Evolutionary conservation across 2,329 filamentous ascomycete species (phyloP).

Genomic region (Cladosporium sp.): DNA sequence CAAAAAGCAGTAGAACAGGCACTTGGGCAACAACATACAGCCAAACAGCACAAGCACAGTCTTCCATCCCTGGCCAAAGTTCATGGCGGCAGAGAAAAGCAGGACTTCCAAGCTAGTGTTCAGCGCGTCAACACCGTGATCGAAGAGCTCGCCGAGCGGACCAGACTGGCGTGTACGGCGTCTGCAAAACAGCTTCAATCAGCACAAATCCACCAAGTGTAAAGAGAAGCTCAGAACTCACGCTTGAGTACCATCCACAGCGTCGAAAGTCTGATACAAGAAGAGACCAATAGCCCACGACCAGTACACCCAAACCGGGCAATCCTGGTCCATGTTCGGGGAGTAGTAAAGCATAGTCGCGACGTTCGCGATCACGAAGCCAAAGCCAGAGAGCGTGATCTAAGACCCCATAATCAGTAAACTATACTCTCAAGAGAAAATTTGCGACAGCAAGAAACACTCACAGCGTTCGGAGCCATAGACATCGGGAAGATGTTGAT

Average conservation of each 20-base stretch:
- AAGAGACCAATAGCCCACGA: slow-evolving; percentile 89
- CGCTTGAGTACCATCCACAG: slow-evolving; percentile 92
- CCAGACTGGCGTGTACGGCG: slow-evolving; percentile 89
- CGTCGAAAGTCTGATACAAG: slow-evolving; percentile 97
- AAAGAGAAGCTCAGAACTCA: slow-evolving; percentile 54
- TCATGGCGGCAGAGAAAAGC: slow-evolving; percentile 88
- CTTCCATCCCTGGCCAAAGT: slow-evolving; percentile 88
- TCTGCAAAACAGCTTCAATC: slow-evolving; percentile 44
- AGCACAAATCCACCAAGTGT: background rate
- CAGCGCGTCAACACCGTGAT: slow-evolving; percentile 94
- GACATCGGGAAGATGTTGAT: slow-evolving; percentile 93
- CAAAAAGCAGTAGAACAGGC: slow-evolving; percentile 42
- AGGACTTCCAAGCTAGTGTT: slow-evolving; percentile 94
- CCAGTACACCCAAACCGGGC: slow-evolving; percentile 91
- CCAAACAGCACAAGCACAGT: slow-evolving; percentile 82
- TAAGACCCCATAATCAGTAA: slow-evolving; percentile 31
- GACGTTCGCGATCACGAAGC: slow-evolving; percentile 86
- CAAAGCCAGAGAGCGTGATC: slow-evolving; percentile 89
- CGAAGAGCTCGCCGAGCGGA: slow-evolving; percentile 92
- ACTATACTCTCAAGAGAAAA: background rate
- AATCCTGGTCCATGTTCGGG: slow-evolving; percentile 89
- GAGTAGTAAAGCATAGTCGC: slow-evolving; percentile 94
- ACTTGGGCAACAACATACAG: slow-evolving; percentile 53
- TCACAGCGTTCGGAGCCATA: slow-evolving; percentile 71
- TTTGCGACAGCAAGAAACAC: slow-evolving; percentile 22